Base-by-base conservation (phyloP, 2,329 filamentous ascomycete species). In the Paraconiothyrium brasiliense region DNA sequence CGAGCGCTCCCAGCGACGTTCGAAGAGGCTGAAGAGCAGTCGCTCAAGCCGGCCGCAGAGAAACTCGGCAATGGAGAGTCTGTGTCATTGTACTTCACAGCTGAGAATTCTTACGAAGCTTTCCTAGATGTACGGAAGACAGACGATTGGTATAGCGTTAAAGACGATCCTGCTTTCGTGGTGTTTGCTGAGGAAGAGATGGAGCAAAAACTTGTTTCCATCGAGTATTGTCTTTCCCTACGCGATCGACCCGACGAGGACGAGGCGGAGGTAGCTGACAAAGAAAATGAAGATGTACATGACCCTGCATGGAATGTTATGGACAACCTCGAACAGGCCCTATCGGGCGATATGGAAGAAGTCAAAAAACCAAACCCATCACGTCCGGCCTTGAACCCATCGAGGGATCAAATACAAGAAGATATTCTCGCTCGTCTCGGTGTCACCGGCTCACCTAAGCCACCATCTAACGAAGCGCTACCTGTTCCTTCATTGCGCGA, bases 51-150 rank as follows among this genome's bases (percentile, higher is more conserved):
- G 14, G 72, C 76, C 10, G 72, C 76, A 2, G 71, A 78, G 20
- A 72, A 68, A 47, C 63, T 79, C 7, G 68, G 70, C 24, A 79
- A 82, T 30, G 81, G 80, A 14, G 79, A 80, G 52, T 83, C 81
- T 41, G 79, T 84, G 3, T 86, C 84, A 1, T 79, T 82, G 55
- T 85, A 86, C 62, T 82, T 84, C 64, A 79, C 76, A 4, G 63
- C 75, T 3, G 76, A 80, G 13, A 81, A 80, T 59, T 74, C 77
- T 1, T 77, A 83, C 20, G 80, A 84, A 60, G 79, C 80, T 16
- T 76, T 80, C 58, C 67, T 82, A 39, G 81, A 83, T 63, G 80
- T 86, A 16, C 75, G 82, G 58, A 79, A 85, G 61, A 85, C 82
- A 0, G 79, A 82, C 41, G 76, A 80, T 24, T 86, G 84, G 84